Evolutionary conservation across 768 basidiomycete species (phyloP).

Genomic region (Lactarius pseudohatsudake): DNA sequence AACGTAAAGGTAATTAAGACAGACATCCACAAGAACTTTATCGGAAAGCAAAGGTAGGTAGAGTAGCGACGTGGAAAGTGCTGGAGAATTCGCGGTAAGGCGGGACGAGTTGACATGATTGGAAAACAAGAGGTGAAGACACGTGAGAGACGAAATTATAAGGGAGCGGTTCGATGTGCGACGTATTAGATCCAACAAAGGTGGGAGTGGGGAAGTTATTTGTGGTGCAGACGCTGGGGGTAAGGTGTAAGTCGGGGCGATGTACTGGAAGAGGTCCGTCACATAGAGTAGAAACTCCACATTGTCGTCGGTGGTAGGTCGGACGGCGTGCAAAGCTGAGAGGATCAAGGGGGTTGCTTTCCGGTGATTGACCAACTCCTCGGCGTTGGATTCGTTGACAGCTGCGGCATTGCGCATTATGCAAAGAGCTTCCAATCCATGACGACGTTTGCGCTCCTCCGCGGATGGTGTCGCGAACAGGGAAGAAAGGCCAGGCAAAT

Average conservation of each 20-base stretch:
- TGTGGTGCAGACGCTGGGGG: constrained; percentile 36
- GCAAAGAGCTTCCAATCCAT: constrained; percentile 84
- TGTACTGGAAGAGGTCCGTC: constrained; percentile 67
- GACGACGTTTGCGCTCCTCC: constrained; percentile 55
- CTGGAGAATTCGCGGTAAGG: constrained; percentile 54
- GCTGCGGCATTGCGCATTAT: constrained; percentile 83
- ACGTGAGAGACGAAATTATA: constrained; percentile 62
- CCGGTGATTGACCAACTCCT: constrained; percentile 55
- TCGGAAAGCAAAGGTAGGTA: constrained; percentile 75
- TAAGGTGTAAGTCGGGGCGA: constrained; percentile 49
- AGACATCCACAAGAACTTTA: constrained; percentile 65
- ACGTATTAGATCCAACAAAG: constrained; percentile 55
- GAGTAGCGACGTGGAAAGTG: constrained; percentile 61
- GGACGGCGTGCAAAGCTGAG: constrained; percentile 61
- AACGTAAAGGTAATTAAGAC: constrained; percentile 70
- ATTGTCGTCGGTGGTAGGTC: constrained; percentile 62
- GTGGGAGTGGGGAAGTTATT: constrained; percentile 51
- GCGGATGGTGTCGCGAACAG: constrained; percentile 60
- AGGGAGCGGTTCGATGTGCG: constrained; percentile 70
- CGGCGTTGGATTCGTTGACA: constrained; percentile 64
- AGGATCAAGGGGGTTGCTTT: constrained; percentile 67
- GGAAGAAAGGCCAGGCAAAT: constrained; percentile 21
- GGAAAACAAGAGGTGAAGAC: constrained; percentile 61
- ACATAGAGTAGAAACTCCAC: constrained; percentile 69
- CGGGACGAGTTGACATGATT: constrained; percentile 58